A percentile compares a stretch with the other conserved stretches of the same genome.
These are phyloP conservation scores for Candida tunisiensis DNA, from an alignment of 1,139 yeast species.

Conservation along the genomic window DNA sequence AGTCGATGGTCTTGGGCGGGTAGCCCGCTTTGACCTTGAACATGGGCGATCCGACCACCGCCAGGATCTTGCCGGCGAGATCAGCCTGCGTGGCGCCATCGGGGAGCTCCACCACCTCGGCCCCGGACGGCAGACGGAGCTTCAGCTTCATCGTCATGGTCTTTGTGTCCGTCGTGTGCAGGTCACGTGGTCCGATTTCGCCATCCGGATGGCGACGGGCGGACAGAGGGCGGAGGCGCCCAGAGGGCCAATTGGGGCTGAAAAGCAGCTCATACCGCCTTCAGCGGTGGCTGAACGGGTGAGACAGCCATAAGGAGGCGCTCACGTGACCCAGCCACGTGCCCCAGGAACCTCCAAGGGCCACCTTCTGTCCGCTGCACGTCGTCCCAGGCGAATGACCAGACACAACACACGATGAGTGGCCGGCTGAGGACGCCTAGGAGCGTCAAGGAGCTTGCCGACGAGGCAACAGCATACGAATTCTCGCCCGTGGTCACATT, in stretches of 20 bases:
- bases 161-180: neutral
- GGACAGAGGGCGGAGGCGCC: too few species aligned
- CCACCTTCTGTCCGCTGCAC: too few species aligned
- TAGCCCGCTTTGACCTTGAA: constrained; percentile 36
- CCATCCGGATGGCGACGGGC: too few species aligned
- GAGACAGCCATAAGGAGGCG: too few species aligned
- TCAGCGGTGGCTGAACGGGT: too few species aligned
- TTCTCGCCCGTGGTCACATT: constrained; percentile 26
- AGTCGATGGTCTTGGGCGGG: constrained; percentile 36
- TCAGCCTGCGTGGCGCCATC: constrained; percentile 13
- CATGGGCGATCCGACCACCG: constrained; percentile 5
- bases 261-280: too few species aligned
- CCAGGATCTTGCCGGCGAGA: constrained; percentile 6
- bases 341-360: too few species aligned
- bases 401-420: too few species aligned
- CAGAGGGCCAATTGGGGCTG: too few species aligned
- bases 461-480: constrained; percentile 27
- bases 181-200: neutral
- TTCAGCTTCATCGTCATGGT: constrained; percentile 11
- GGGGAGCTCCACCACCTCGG: constrained; percentile 9
- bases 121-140: constrained; percentile 7
- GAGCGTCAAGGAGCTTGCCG: constrained; percentile 18
- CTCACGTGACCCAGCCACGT: too few species aligned
- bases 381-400: too few species aligned
- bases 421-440: too few species aligned